These are phyloP conservation scores for Kitagawia praeruptora DNA, from an alignment of 129 eudicot species.

Conservation along the genomic window DNA sequence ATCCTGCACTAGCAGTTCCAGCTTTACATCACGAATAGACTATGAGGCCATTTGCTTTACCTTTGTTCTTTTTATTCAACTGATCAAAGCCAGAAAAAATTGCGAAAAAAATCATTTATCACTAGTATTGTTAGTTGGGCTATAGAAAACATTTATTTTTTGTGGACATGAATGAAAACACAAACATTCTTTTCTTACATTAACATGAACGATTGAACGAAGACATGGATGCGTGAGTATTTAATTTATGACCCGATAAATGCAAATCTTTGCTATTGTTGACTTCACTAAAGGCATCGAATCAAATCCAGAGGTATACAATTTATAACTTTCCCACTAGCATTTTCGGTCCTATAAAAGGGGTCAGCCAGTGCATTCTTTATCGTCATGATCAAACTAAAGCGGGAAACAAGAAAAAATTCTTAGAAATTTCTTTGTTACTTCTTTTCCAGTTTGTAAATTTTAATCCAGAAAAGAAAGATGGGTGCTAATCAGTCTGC, in stretches of 20 bases:
- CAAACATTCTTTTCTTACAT: too few relatives aligned
- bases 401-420: background rate
- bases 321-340: background rate
- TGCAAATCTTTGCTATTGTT: background rate
- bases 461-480: background rate
- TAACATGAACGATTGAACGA: background rate
- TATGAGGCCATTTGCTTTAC: too few relatives aligned
- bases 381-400: background rate
- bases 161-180: too few relatives aligned
- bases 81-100: too few relatives aligned
- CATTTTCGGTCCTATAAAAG: background rate
- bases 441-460: background rate
- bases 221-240: background rate
- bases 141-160: too few relatives aligned
- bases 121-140: too few relatives aligned
- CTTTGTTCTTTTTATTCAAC: too few relatives aligned
- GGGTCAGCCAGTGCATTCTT: background rate
- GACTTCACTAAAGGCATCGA: background rate
- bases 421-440: background rate
- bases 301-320: background rate
- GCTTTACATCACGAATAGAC: background rate
- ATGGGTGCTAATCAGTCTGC: conserved; percentile 10
- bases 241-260: too few relatives aligned
- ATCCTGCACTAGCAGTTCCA: background rate
- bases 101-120: too few relatives aligned